Conservation (phyloP, 1,139 yeast genomes). For the Yamadazyma dendronema region DNA sequence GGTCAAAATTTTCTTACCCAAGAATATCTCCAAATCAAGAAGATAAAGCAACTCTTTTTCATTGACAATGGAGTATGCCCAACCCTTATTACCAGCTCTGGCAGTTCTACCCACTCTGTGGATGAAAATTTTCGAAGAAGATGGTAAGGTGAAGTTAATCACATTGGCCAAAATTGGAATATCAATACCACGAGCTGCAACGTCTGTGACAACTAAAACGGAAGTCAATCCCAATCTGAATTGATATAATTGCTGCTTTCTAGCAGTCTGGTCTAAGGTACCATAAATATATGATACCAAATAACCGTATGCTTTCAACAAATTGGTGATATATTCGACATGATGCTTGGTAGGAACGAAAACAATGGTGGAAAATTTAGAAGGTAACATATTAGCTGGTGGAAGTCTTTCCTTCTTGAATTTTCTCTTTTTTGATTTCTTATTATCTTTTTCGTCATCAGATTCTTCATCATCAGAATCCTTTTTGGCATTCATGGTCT, state of each 20-base stretch:
- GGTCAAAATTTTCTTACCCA: conserved; percentile 77
- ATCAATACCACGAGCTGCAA: conserved; percentile 99
- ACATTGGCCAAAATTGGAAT: conserved; percentile 95
- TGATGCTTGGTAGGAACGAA: conserved; percentile 98
- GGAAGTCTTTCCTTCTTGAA: conserved; percentile 62
- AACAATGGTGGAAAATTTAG: conserved; percentile 81
- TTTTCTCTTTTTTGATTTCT: conserved; percentile 34
- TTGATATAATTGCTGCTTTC: conserved; percentile 82
- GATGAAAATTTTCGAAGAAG: conserved; percentile 87
- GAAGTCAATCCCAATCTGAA: conserved; percentile 84
- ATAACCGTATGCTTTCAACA: conserved; percentile 77
- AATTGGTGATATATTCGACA: conserved; percentile 79
- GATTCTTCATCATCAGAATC: conserved; percentile 44
- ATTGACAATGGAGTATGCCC: conserved; percentile 91
- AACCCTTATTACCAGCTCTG: conserved; percentile 96
- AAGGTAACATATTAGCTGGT: conserved; percentile 79
- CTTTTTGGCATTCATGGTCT: conserved; percentile 43
- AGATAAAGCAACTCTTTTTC: conserved; percentile 88
- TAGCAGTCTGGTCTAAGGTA: conserved; percentile 90
- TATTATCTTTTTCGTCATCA: conserved; percentile 24
- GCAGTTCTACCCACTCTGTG: conserved; percentile 99
- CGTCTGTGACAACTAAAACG: conserved; percentile 91
- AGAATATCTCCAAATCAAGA: conserved; percentile 83
- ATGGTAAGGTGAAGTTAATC: conserved; percentile 84
- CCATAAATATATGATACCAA: conserved; percentile 91